Conservation (phyloP, 345 rosid genomes). For the Arabidopsis suecica region DNA sequence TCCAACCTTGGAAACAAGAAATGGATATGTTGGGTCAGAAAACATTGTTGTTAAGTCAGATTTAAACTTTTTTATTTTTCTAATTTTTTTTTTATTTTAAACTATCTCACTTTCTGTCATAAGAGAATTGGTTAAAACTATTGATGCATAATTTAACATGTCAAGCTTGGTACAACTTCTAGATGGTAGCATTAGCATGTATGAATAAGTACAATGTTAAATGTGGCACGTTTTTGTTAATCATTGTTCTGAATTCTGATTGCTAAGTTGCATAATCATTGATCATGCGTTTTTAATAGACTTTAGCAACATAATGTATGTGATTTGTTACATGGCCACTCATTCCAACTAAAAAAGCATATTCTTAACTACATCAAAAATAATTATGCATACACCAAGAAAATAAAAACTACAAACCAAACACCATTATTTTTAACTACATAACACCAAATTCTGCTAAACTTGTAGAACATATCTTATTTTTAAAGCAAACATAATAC, state of each 20-base stretch:
- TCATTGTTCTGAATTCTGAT: neutral
- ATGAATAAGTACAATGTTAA: neutral
- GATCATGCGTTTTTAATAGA: too few species aligned
- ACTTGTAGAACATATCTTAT: too few species aligned
- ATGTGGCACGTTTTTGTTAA: too few species aligned
- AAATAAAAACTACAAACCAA: too few species aligned
- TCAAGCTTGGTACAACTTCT: neutral
- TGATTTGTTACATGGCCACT: too few species aligned
- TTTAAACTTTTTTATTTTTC: neutral
- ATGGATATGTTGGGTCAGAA: neutral
- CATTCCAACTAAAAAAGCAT: too few species aligned
- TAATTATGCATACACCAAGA: too few species aligned
- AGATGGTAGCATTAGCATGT: neutral
- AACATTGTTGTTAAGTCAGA: neutral
- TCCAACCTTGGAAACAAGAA: slow-evolving; percentile 18
- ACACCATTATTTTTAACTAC: too few species aligned
- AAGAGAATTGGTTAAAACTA: neutral
- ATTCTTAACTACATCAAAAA: too few species aligned
- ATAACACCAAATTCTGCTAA: too few species aligned
- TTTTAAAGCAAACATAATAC: too few species aligned
- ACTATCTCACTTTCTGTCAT: neutral
- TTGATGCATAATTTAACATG: neutral
- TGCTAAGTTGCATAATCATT: neutral
- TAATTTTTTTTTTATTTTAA: neutral
- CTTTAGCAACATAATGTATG: too few species aligned